These are phyloP conservation scores for Allantophomopsis cytisporea DNA, from an alignment of 2,329 filamentous ascomycete species.

Conservation along the genomic window DNA sequence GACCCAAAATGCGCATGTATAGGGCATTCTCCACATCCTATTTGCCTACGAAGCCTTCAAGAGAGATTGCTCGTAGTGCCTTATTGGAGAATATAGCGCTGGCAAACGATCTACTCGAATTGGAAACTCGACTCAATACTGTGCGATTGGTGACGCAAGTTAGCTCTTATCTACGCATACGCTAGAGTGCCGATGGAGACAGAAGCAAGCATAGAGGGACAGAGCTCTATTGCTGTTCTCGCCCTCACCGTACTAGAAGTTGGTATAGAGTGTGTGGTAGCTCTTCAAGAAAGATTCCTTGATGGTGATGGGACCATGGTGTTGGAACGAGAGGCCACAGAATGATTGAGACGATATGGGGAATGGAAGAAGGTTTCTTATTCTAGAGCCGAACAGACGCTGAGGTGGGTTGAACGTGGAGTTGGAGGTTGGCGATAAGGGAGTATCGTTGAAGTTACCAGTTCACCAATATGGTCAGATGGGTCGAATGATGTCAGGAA, in stretches of 20 bases:
- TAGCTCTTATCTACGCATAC: conserved; percentile 73
- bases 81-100: conserved; percentile 61
- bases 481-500: too few relatives aligned
- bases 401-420: conserved; percentile 89
- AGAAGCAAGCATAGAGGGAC: conserved; percentile 84
- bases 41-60: conserved; percentile 55
- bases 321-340: conserved; percentile 67
- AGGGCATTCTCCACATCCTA: conserved; percentile 54
- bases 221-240: conserved; percentile 72
- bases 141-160: conserved; percentile 62
- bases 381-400: conserved; percentile 72
- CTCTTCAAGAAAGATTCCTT: conserved; percentile 86
- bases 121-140: conserved; percentile 41
- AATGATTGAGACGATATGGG: conserved; percentile 73
- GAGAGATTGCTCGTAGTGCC: conserved; percentile 46
- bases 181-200: conserved; percentile 82
- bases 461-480: background rate
- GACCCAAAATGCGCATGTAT: conserved; percentile 56
- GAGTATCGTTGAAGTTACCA: background rate
- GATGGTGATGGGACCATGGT: conserved; percentile 35
- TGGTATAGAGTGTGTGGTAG: conserved; percentile 66
- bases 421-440: conserved; percentile 83
- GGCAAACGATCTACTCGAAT: conserved; percentile 44
- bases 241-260: conserved; percentile 71
- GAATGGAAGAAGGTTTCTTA: conserved; percentile 71